Evolutionary conservation across 2,329 filamentous ascomycete species (phyloP).

Genomic region (Trichothecium roseum): DNA sequence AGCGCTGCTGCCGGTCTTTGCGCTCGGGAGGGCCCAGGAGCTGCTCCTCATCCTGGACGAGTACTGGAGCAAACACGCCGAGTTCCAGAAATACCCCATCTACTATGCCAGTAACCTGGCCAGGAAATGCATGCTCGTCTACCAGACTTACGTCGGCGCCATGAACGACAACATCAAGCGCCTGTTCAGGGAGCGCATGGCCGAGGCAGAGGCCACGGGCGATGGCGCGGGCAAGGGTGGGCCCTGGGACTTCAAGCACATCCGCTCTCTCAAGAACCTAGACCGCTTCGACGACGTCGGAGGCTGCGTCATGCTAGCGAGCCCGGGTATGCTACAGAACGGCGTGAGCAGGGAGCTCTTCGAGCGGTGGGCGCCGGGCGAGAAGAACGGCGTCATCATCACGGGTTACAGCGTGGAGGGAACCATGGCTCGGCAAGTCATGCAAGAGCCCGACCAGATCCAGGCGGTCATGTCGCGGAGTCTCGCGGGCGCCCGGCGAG

Average conservation of each 20-base stretch:
- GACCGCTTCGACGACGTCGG: slow-evolving; percentile 95
- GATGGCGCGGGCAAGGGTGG: slow-evolving; percentile 67
- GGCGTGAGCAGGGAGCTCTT: slow-evolving; percentile 87
- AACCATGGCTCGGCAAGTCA: slow-evolving; percentile 93
- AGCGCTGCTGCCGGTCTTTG: slow-evolving; percentile 91
- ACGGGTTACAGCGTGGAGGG: slow-evolving; percentile 98
- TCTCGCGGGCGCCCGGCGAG: slow-evolving; percentile 49
- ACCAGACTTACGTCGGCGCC: slow-evolving; percentile 93
- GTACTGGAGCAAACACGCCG: slow-evolving; percentile 85
- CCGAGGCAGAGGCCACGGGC: slow-evolving; percentile 73
- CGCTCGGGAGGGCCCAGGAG: slow-evolving; percentile 87
- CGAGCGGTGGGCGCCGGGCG: slow-evolving; percentile 91
- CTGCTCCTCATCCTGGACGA: slow-evolving; percentile 90
- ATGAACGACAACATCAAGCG: slow-evolving; percentile 99
- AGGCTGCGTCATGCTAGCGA: slow-evolving; percentile 92
- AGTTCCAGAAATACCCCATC: slow-evolving; percentile 84
- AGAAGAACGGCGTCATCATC: slow-evolving; percentile 96
- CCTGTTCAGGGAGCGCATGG: slow-evolving; percentile 86
- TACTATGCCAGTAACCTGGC: slow-evolving; percentile 97
- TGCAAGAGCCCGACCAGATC: slow-evolving; percentile 91
- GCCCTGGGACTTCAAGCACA: slow-evolving; percentile 95
- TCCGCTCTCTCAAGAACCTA: slow-evolving; percentile 82
- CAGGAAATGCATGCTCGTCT: slow-evolving; percentile 95
- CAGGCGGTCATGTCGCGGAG: slow-evolving; percentile 82
- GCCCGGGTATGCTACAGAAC: slow-evolving; percentile 96